Conservation (phyloP, 108 stramenopile species). For the Stephanodiscus minutulus region DNA sequence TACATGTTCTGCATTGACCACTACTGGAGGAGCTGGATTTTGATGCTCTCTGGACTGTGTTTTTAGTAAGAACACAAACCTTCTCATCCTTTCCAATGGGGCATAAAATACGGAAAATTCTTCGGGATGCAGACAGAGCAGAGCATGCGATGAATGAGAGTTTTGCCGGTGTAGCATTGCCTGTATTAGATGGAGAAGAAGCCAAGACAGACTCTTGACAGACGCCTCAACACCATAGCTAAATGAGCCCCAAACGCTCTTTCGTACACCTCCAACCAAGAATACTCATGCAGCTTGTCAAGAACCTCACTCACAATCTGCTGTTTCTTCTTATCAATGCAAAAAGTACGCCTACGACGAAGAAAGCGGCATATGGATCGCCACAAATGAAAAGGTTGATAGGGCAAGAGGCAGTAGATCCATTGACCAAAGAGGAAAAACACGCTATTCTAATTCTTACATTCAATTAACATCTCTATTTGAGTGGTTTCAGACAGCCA, state of each 20-base stretch:
- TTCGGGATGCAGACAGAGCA: constrained; percentile 88
- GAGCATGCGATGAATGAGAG: constrained; percentile 86
- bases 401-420: no score
- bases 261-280: constrained; percentile 91
- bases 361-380: no score
- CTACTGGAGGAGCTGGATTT: no score
- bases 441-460: no score
- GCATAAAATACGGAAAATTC: constrained; percentile 80
- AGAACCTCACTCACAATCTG: constrained; percentile 93
- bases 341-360: no score
- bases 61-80: constrained; percentile 60
- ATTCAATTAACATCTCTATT: no score
- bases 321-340: constrained; percentile 89
- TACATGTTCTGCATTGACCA: no score
- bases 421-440: no score
- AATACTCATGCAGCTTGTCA: constrained; percentile 81
- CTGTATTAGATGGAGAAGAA: constrained; percentile 18
- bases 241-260: constrained; percentile 97
- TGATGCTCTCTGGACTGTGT: no score
- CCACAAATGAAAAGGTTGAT: no score
- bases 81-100: constrained; percentile 56
- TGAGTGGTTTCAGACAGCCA: no score
- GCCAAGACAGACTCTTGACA: constrained; percentile 73
- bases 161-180: neutral
- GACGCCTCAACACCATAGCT: constrained; percentile 85